Conservation (phyloP, 164 flowering plant genomes). For the Nymphaea colorata region DNA sequence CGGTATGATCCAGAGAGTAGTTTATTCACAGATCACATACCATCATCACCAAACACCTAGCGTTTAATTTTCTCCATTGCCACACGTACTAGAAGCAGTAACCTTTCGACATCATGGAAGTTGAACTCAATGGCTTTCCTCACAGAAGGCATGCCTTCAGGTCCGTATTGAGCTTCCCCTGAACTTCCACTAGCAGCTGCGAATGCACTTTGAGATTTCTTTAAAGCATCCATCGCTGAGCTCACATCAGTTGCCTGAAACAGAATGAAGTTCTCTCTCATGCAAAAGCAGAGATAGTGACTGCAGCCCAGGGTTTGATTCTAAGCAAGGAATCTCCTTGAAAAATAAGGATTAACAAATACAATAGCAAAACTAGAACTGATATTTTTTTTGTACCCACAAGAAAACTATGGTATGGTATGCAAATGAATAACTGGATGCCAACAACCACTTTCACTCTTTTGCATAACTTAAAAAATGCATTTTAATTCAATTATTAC, state of each 20-base stretch:
- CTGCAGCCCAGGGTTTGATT: background rate
- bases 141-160: conserved; percentile 30
- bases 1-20: too few relatives aligned
- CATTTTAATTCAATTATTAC: too few relatives aligned
- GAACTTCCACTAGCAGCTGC: conserved; percentile 31
- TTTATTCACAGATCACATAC: background rate
- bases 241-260: conserved; percentile 56
- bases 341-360: background rate
- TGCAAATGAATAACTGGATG: too few relatives aligned
- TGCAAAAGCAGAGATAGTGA: background rate
- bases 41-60: conserved; percentile 3
- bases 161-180: conserved; percentile 22
- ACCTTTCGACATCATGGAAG: conserved; percentile 63
- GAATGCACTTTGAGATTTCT: conserved; percentile 49
- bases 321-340: background rate
- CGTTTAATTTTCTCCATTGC: conserved; percentile 52
- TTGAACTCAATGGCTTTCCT: conserved; percentile 61
- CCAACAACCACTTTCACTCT: too few relatives aligned
- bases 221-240: conserved; percentile 75
- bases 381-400: too few relatives aligned
- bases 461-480: too few relatives aligned
- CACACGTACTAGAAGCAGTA: conserved; percentile 47
- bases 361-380: background rate
- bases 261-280: background rate
- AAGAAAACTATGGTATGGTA: too few relatives aligned